Conservation (phyloP, 148 eudicot species). For the Agrostemma githago region DNA sequence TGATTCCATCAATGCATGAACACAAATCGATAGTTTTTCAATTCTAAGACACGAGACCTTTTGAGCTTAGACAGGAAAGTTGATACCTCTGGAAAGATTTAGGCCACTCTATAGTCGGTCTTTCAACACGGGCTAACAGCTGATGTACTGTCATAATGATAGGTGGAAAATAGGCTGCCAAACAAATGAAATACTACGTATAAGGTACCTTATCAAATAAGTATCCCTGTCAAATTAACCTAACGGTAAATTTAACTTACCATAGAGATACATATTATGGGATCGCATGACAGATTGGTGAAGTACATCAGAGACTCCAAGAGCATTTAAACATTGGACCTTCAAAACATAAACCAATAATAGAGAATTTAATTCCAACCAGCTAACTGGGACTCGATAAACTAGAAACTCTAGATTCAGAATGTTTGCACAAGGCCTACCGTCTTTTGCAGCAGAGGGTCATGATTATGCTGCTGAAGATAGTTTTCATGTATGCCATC, state of each 20-base stretch:
- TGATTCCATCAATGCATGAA: conserved; percentile 13
- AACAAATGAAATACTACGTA: conserved; percentile 10
- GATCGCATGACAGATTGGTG: conserved; percentile 73
- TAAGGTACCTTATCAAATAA: conserved; percentile 10
- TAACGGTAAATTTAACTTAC: conserved; percentile 33
- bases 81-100: conserved; percentile 87
- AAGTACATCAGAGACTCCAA: conserved; percentile 68
- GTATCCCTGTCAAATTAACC: conserved; percentile 2
- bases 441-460: conserved; percentile 87
- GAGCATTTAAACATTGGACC: conserved; percentile 77
- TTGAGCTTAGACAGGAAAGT: background rate
- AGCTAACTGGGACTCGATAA: background rate
- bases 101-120: conserved; percentile 89
- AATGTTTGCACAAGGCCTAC: conserved; percentile 39
- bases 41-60: background rate
- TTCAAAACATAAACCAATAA: conserved; percentile 25
- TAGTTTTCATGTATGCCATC: conserved; percentile 94
- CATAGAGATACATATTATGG: conserved; percentile 76
- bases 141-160: conserved; percentile 54
- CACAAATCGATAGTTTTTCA: conserved; percentile 9
- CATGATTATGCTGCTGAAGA: conserved; percentile 74
- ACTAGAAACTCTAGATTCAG: background rate
- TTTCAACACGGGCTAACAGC: conserved; percentile 71
- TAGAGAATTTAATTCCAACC: conserved; percentile 7
- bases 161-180: conserved; percentile 72